phyloP scores from a whole-genome alignment of 2,329 filamentous ascomycete genomes.

The Sclerotinia borealis region DNA sequence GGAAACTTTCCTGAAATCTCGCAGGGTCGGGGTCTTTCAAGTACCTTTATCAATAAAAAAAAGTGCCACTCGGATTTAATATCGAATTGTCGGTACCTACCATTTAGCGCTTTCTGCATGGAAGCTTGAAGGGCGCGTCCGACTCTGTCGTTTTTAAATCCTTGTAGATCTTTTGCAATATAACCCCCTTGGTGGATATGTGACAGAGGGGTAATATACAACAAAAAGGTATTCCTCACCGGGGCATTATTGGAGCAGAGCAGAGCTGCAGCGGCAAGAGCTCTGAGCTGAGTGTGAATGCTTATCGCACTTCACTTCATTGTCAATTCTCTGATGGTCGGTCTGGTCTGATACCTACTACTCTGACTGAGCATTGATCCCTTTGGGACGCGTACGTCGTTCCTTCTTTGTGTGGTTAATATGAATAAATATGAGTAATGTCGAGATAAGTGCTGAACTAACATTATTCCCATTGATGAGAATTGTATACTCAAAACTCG shows the following conservation, averaged over 20 bases:
- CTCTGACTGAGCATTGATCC: neutral
- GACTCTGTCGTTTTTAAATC: neutral
- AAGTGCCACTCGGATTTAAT: neutral
- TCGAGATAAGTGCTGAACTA: no score
- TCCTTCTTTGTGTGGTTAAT: neutral
- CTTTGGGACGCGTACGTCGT: neutral
- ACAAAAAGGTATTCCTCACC: neutral
- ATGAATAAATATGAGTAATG: neutral
- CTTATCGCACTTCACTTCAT: neutral
- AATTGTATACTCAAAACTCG: no score
- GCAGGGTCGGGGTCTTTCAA: neutral
- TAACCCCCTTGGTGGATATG: neutral
- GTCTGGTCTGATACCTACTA: neutral
- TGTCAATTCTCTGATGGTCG: neutral
- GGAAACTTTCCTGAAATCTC: neutral
- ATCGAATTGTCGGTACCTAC: neutral
- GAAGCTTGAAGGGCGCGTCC: neutral
- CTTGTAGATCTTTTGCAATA: neutral
- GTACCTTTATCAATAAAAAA: neutral
- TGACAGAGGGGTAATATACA: neutral
- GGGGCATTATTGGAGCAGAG: neutral
- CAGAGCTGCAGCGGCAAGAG: neutral
- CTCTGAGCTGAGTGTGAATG: no score
- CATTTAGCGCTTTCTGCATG: neutral
- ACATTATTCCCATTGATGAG: no score